Conservation (phyloP, 1,139 yeast genomes). For the Taphrina flavorubra region DNA sequence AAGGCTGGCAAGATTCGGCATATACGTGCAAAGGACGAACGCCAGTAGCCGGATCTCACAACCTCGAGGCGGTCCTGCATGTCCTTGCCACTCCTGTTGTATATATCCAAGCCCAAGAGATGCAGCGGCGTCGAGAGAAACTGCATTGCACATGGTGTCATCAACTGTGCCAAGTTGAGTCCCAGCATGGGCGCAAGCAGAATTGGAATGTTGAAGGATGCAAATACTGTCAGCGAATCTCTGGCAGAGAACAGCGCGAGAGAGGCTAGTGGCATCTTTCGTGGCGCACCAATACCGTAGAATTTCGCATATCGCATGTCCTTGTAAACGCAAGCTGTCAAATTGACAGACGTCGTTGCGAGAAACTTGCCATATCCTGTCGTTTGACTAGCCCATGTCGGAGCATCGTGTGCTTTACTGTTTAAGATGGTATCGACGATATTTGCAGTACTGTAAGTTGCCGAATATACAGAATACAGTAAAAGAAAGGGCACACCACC, state of each 20-base stretch:
- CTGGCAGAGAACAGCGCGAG: constrained; percentile 38
- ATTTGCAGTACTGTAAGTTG: constrained; percentile 40
- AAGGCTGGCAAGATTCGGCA: constrained; percentile 43
- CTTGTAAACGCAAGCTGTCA: constrained; percentile 34
- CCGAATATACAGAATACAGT: constrained; percentile 35
- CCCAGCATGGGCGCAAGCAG: constrained; percentile 41
- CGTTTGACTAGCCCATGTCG: constrained; percentile 33
- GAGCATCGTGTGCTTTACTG: background rate
- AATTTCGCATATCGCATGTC: constrained; percentile 40
- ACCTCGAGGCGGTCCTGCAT: constrained; percentile 10
- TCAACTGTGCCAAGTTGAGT: constrained; percentile 39
- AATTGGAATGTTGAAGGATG: constrained; percentile 41
- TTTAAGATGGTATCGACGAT: constrained; percentile 33
- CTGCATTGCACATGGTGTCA: constrained; percentile 42
- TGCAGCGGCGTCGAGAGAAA: constrained; percentile 42
- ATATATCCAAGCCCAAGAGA: constrained; percentile 41
- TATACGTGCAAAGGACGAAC: constrained; percentile 41
- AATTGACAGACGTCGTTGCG: constrained; percentile 36
- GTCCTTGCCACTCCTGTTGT: constrained; percentile 27
- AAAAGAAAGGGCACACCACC: constrained; percentile 33
- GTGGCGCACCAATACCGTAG: constrained; percentile 38
- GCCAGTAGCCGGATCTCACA: constrained; percentile 34
- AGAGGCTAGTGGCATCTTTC: constrained; percentile 31
- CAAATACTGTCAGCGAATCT: constrained; percentile 42
- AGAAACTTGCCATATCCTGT: constrained; percentile 36